Percentiles rank a stretch among this genome's conserved stretches.
Evolutionary conservation across 495 filamentous ascomycete genomes (phyloP).

Genomic region (Annulohypoxylon moriforme): DNA sequence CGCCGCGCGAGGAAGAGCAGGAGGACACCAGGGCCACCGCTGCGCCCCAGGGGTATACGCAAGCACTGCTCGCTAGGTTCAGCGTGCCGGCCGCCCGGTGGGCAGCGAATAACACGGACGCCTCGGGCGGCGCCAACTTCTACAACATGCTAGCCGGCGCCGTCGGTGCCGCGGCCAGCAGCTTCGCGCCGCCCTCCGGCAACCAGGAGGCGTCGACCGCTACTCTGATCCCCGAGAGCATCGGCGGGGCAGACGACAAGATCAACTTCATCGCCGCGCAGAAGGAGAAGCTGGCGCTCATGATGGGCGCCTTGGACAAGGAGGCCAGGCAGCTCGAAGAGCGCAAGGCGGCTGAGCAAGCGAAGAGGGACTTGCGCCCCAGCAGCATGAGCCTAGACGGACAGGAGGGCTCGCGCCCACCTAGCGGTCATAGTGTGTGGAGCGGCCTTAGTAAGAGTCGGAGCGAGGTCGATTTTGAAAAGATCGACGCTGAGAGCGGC

Average conservation of each 20-base stretch:
- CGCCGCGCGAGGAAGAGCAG: constrained; percentile 57
- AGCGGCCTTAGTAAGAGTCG: constrained; percentile 73
- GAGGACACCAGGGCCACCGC: constrained; percentile 56
- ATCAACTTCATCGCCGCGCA: constrained; percentile 77
- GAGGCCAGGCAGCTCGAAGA: constrained; percentile 68
- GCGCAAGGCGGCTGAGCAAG: constrained; percentile 41
- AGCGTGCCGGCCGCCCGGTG: constrained; percentile 73
- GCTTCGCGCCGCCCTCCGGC: constrained; percentile 12
- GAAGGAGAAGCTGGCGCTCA: constrained; percentile 74
- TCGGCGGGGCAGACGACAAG: constrained; percentile 71
- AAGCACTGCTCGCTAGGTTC: constrained; percentile 85
- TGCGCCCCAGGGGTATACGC: constrained; percentile 73
- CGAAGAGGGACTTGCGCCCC: constrained; percentile 33
- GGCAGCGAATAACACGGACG: constrained; percentile 51
- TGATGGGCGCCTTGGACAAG: constrained; percentile 78
- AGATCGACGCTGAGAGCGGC: constrained; percentile 78
- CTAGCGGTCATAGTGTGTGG: constrained; percentile 61
- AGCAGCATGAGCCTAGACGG: constrained; percentile 50
- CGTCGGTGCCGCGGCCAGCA: constrained; percentile 53
- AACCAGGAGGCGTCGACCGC: constrained; percentile 65
- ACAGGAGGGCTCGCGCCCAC: constrained; percentile 49
- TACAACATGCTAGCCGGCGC: constrained; percentile 81
- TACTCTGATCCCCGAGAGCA: constrained; percentile 72
- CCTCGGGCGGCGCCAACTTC: constrained; percentile 68
- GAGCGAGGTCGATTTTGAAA: constrained; percentile 84